A percentile compares a stretch with the other conserved stretches of the same genome.
Evolutionary conservation across 139 green algal species (phyloP).

Genomic region (Choricystis sp.): DNA sequence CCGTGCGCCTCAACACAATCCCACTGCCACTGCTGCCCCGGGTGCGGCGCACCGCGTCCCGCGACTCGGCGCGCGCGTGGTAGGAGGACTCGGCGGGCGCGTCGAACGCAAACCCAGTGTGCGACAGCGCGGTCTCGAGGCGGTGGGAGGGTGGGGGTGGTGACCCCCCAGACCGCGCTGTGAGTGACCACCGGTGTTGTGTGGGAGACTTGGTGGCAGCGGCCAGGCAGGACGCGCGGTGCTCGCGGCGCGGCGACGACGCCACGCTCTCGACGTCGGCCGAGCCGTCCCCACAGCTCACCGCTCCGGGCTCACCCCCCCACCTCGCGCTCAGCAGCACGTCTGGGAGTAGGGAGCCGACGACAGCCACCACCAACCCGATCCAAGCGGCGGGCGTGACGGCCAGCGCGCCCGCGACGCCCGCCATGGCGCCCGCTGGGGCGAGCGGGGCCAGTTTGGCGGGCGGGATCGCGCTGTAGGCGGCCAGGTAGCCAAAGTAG

Average conservation of each 20-base stretch:
- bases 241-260: too few relatives aligned
- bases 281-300: too few relatives aligned
- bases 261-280: too few relatives aligned
- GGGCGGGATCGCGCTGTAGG: constrained; percentile 17
- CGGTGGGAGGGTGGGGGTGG: too few relatives aligned
- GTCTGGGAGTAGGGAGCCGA: constrained; percentile 6
- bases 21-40: too few relatives aligned
- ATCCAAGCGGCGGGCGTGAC: constrained; percentile 5
- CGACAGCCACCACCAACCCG: constrained; percentile 2
- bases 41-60: not conserved
- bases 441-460: not conserved
- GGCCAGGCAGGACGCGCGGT: too few relatives aligned
- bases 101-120: constrained; percentile 8
- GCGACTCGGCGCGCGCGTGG: constrained; percentile 1
- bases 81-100: constrained; percentile 3
- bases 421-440: not conserved
- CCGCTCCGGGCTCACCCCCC: not conserved
- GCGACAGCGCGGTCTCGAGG: too few relatives aligned
- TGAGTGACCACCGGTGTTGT: too few relatives aligned
- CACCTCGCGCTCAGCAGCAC: not conserved
- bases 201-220: too few relatives aligned
- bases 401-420: not conserved
- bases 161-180: too few relatives aligned
- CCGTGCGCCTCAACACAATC: not conserved
- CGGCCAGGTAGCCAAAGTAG: constrained; percentile 18